These are phyloP conservation scores for Albophoma yamanashiensis DNA, from an alignment of 2,329 filamentous ascomycete genomes.

Conservation along the genomic window DNA sequence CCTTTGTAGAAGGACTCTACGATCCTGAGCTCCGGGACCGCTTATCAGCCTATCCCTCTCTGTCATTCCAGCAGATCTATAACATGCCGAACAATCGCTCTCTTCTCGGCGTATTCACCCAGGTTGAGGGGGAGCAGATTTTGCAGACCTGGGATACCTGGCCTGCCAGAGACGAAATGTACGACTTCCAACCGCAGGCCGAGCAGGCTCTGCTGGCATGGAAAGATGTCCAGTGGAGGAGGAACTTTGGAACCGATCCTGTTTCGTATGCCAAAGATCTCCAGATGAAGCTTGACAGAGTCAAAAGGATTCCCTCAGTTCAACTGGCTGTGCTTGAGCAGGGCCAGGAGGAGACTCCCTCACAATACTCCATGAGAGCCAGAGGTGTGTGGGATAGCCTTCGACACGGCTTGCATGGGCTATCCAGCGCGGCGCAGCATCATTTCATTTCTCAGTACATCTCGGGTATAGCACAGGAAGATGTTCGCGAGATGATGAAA, in stretches of 20 bases:
- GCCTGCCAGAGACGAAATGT: constrained; percentile 9
- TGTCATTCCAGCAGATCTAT: constrained; percentile 22
- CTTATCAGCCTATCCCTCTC: constrained; percentile 35
- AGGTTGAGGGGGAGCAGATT: constrained; percentile 46
- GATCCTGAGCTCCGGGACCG: constrained; percentile 34
- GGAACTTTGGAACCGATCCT: constrained; percentile 33
- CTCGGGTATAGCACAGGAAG: constrained; percentile 36
- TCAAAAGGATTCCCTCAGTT: constrained; percentile 41
- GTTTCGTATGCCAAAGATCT: constrained; percentile 42
- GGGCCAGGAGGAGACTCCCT: constrained; percentile 37
- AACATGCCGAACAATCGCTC: constrained; percentile 28
- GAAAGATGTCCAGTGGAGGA: constrained; percentile 29
- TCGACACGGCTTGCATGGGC: constrained; percentile 20
- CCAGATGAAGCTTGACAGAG: constrained; percentile 31
- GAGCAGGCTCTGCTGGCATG: constrained; percentile 31
- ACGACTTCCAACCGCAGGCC: constrained; percentile 14
- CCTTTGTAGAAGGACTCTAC: constrained; percentile 43
- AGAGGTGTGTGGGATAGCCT: constrained; percentile 21
- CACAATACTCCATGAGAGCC: constrained; percentile 37
- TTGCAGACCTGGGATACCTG: constrained; percentile 26
- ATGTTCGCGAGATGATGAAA: constrained; percentile 32
- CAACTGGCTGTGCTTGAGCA: constrained; percentile 45
- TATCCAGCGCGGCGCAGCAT: constrained; percentile 1
- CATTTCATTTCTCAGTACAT: constrained; percentile 34
- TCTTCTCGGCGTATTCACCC: constrained; percentile 40